Percentiles rank a stretch among this genome's conserved stretches.
Evolutionary conservation across 2,329 filamentous ascomycete genomes (phyloP).

Genomic region (Davidsoniella neocaledoniae): DNA sequence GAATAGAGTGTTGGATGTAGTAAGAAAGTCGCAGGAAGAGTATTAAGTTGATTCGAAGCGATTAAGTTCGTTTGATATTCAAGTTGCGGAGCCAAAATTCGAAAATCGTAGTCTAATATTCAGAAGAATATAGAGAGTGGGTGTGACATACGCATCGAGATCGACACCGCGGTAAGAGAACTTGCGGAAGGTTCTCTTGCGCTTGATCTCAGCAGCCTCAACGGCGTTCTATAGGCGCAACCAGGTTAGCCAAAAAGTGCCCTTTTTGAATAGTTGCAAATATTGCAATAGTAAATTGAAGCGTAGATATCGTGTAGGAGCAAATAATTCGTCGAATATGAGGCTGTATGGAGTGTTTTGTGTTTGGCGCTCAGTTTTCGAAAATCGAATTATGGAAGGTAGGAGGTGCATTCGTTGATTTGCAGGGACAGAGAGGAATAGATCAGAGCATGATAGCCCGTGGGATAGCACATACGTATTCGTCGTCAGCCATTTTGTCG

Average conservation of each 20-base stretch:
- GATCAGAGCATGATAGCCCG: slow-evolving; percentile 4
- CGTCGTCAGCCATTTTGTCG: slow-evolving; percentile 65
- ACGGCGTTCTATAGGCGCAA: slow-evolving; percentile 59
- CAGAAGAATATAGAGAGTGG: neutral
- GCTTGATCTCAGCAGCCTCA: slow-evolving; percentile 99
- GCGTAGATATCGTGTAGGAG: slow-evolving; percentile 3
- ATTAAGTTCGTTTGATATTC: neutral
- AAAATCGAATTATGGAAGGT: slow-evolving; percentile 6
- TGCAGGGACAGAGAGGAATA: neutral
- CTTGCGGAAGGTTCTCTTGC: slow-evolving; percentile 99
- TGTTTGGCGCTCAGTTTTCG: slow-evolving; percentile 9
- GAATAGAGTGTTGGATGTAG: neutral
- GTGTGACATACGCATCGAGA: slow-evolving; percentile 78
- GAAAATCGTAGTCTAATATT: no score
- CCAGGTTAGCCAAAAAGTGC: slow-evolving; percentile 7
- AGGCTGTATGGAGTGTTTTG: slow-evolving; percentile 16
- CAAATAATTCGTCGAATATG: slow-evolving; percentile 6
- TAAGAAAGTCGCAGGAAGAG: neutral
- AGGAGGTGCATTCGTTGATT: neutral
- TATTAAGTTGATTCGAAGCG: neutral
- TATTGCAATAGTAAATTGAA: neutral
- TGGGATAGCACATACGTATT: slow-evolving; percentile 54
- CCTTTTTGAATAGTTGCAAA: slow-evolving; percentile 1
- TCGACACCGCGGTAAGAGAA: slow-evolving; percentile 99
- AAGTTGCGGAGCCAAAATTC: no score